Base-by-base conservation (phyloP, 1,139 yeast species). In the Suzukiozyma palmioleophila region DNA sequence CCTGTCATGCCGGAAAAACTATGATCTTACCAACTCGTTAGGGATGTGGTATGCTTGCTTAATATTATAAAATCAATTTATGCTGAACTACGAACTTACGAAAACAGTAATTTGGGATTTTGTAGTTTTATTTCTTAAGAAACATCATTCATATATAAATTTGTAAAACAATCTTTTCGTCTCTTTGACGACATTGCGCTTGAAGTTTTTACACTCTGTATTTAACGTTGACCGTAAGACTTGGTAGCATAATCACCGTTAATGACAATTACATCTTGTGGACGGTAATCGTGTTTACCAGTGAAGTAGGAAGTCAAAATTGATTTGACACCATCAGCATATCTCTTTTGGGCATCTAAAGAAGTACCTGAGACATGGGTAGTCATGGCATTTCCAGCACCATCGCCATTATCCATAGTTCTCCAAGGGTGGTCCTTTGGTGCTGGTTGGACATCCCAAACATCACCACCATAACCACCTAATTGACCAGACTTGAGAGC, bases 381-480 rank as follows among this genome's bases (percentile, higher is more conserved):
- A 39, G 88, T 82, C 92, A 85, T 83, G 44, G 92, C 92, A 54
- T 85, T 85, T 50, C 92, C 92, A 32, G 77, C 84, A 42, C 86
- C 86, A 9, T 33, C 24, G 49, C 73, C 66, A 71, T 81, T 81
- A 40, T 65, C 57, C 82, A 84, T 78, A 24, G 68, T 46, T 69
- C 89, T 73, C 94, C 94, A 85, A 46, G 90, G 89, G 55, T 83
- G 89, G 57, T 75, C 74, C 44, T 65, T 63, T 48, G 88, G 87
- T 27, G 94, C 87, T 32, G 94, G 95, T 64, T 84, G 94, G 25
- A 81, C 82, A 67, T 57, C 75, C 88, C 92, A 84, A 38, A 85
- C 94, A 59, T 84, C 94, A 52, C 94, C 94, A 52, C 90, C 92
- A 56, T 85, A 84, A 37, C 92, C 90, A 49, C 81, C 69, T 44